These are phyloP conservation scores for Huiozyma naganishii DNA, from an alignment of 805 yeast species.

Conservation along the genomic window DNA sequence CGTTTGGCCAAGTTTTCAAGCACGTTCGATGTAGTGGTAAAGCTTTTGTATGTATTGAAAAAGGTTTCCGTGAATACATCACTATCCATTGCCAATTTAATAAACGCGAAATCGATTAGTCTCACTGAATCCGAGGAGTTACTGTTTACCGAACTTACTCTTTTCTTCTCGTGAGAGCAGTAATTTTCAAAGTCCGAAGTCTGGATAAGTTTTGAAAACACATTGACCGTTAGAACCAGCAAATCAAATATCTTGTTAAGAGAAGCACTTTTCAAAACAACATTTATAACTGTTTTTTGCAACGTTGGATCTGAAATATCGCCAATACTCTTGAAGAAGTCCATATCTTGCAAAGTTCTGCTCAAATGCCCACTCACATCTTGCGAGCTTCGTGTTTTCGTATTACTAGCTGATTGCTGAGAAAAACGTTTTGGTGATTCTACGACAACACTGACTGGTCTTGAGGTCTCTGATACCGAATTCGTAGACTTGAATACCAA, in stretches of 20 bases:
- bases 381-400: constrained; percentile 14
- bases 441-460: constrained; percentile 38
- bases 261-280: constrained; percentile 57
- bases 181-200: constrained; percentile 34
- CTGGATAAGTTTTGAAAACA: constrained; percentile 38
- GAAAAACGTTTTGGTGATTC: constrained; percentile 38
- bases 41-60: constrained; percentile 58
- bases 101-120: constrained; percentile 30
- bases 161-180: constrained; percentile 19
- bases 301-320: constrained; percentile 27
- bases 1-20: constrained; percentile 44
- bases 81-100: constrained; percentile 49
- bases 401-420: constrained; percentile 22
- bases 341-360: constrained; percentile 22
- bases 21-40: constrained; percentile 45
- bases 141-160: constrained; percentile 2
- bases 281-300: constrained; percentile 30
- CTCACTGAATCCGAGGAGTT: constrained; percentile 9
- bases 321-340: constrained; percentile 22
- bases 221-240: constrained; percentile 58
- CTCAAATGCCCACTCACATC: constrained; percentile 14
- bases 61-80: constrained; percentile 55
- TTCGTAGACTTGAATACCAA: constrained; percentile 48
- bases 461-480: constrained; percentile 26
- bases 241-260: constrained; percentile 71